A percentile compares a stretch with the other conserved stretches of the same genome.
phyloP scores from a whole-genome alignment of 2,329 filamentous ascomycete genomes.

The Juglanconis juglandina region DNA sequence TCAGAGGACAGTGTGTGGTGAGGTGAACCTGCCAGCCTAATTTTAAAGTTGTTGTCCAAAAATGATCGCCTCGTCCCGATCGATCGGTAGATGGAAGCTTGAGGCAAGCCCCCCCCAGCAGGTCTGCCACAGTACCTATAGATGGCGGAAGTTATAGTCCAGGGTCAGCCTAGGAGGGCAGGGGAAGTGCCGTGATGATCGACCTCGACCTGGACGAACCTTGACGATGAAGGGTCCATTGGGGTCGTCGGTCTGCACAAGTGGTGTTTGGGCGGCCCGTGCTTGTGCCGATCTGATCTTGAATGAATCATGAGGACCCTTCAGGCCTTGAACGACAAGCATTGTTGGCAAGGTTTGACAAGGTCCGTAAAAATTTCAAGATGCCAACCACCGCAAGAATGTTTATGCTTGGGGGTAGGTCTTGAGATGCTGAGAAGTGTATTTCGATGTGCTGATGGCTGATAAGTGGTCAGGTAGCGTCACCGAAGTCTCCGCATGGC shows the following conservation, averaged over 20 bases:
- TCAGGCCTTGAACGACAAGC: no score
- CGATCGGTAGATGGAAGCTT: not conserved
- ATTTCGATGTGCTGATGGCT: no score
- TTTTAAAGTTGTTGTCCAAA: not conserved
- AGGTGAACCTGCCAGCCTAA: not conserved
- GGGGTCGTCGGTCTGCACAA: not conserved
- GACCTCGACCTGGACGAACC: not conserved
- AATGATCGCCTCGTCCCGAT: not conserved
- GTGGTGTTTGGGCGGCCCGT: not conserved
- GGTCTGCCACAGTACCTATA: not conserved
- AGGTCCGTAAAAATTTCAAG: not conserved
- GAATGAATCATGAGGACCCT: not conserved
- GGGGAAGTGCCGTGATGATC: not conserved
- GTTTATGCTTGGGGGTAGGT: no score
- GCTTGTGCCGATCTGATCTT: conserved; percentile 1
- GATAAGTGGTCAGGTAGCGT: no score
- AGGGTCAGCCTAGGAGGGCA: not conserved
- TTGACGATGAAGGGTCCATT: conserved; percentile 1
- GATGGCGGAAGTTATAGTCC: not conserved
- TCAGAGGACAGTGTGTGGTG: not conserved
- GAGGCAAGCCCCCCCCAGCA: not conserved
- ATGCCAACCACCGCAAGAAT: no score
- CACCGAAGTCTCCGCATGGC: no score
- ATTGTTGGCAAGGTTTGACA: not conserved
- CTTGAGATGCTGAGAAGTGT: no score